phyloP scores from a whole-genome alignment of 176 grass and related monocot genomes.

The Elaeis guineensis region DNA sequence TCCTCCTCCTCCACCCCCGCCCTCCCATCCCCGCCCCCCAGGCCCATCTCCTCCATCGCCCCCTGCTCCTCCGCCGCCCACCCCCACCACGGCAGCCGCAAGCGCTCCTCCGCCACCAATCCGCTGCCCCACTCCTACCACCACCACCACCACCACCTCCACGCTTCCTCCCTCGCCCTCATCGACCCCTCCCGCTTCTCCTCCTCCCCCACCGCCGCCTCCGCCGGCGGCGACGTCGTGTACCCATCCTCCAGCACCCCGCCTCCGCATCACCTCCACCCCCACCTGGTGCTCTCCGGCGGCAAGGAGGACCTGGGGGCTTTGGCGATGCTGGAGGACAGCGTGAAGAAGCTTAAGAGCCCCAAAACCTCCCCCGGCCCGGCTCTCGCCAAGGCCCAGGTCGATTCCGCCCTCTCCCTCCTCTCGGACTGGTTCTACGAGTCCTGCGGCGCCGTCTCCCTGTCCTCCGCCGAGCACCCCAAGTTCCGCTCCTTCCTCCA shows the following conservation, averaged over 20 bases:
- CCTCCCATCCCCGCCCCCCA: too few species aligned
- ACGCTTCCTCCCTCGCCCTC: not conserved
- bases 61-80: conserved; percentile 12
- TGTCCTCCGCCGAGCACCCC: not conserved
- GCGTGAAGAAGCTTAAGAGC: conserved; percentile 62
- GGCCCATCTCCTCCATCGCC: conserved; percentile 42
- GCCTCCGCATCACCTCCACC: not conserved
- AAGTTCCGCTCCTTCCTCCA: conserved; percentile 9
- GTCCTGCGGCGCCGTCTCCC: conserved; percentile 2
- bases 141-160: not conserved
- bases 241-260: conserved; percentile 5
- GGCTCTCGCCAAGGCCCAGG: not conserved
- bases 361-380: conserved; percentile 24
- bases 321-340: conserved; percentile 57
- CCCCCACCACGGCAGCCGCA: conserved; percentile 4
- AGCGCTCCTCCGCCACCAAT: not conserved
- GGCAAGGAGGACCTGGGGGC: conserved; percentile 51
- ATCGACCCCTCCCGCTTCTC: conserved; percentile 26
- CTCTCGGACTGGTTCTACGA: conserved; percentile 1
- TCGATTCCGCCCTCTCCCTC: not conserved
- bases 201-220: conserved; percentile 28
- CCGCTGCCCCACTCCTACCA: not conserved
- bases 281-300: conserved; percentile 29
- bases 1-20: not conserved
- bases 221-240: conserved; percentile 16